Evolutionary conservation across 805 yeast species (phyloP).

Genomic region (Ogataea ramenticola): DNA sequence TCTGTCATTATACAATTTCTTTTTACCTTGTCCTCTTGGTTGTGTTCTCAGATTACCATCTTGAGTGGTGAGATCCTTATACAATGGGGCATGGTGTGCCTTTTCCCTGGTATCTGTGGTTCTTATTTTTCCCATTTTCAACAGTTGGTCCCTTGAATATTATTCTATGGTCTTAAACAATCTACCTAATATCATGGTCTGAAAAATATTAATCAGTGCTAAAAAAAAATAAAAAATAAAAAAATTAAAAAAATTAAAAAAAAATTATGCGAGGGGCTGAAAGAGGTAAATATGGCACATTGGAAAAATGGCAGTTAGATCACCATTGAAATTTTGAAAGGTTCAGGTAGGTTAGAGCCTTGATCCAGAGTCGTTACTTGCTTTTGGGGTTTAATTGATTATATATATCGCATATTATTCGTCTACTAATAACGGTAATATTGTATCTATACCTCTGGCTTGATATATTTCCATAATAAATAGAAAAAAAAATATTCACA

Average conservation of each 20-base stretch:
- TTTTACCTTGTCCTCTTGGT: conserved; percentile 23
- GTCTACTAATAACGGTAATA: no score
- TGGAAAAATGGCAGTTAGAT: neutral
- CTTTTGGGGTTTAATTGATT: no score
- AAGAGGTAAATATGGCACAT: neutral
- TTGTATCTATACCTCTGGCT: no score
- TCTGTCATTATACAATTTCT: conserved; percentile 16
- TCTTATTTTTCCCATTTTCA: conserved; percentile 62
- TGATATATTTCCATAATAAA: neutral
- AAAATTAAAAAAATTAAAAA: neutral
- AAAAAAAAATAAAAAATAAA: neutral
- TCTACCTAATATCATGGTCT: no score
- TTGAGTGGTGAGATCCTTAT: conserved; percentile 68
- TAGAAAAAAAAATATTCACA: neutral
- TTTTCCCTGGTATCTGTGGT: conserved; percentile 41
- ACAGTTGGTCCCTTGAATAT: no score
- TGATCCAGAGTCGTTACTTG: neutral
- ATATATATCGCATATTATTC: no score
- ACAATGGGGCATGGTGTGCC: conserved; percentile 75
- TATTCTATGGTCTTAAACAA: no score
- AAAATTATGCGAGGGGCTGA: neutral
- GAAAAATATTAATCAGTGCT: neutral
- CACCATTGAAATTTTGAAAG: neutral
- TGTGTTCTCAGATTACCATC: conserved; percentile 58
- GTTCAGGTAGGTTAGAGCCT: neutral